Conservation (phyloP, 2,329 filamentous ascomycete genomes). For the Huntiella bhutanensis region DNA sequence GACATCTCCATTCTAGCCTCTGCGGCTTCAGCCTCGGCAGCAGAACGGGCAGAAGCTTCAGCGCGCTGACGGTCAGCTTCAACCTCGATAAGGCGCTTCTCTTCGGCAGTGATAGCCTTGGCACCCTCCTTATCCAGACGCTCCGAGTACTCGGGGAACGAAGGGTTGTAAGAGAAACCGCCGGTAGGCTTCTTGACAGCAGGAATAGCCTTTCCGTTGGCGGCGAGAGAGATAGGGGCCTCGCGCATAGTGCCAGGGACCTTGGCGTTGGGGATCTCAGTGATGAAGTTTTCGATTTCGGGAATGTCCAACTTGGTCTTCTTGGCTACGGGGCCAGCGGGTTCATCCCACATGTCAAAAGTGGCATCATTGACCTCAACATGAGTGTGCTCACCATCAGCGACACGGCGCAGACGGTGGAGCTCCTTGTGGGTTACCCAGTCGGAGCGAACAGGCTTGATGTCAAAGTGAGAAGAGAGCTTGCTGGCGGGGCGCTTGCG, state of each 20-base stretch:
- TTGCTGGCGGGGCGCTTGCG: conserved; percentile 58
- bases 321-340: conserved; percentile 17
- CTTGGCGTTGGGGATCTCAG: conserved; percentile 44
- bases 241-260: conserved; percentile 58
- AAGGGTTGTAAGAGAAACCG: conserved; percentile 83
- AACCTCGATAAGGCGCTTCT: conserved; percentile 48
- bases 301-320: conserved; percentile 27
- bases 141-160: conserved; percentile 67
- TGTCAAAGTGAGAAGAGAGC: conserved; percentile 51
- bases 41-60: conserved; percentile 50
- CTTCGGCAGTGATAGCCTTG: conserved; percentile 62
- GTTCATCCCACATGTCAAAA: conserved; percentile 61
- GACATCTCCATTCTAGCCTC: conserved; percentile 46
- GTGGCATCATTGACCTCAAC: conserved; percentile 39
- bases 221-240: conserved; percentile 63
- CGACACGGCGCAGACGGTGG: conserved; percentile 55
- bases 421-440: conserved; percentile 79
- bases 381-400: conserved; percentile 47
- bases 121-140: conserved; percentile 56
- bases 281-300: conserved; percentile 35
- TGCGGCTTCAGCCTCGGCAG: conserved; percentile 56
- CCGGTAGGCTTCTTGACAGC: conserved; percentile 62
- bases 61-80: conserved; percentile 46
- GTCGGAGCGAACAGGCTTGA: conserved; percentile 58
- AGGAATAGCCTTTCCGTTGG: conserved; percentile 59